A percentile compares a stretch with the other conserved stretches of the same genome.
Conservation (phyloP, 345 rosid genomes). For the Populus pruinosa region DNA sequence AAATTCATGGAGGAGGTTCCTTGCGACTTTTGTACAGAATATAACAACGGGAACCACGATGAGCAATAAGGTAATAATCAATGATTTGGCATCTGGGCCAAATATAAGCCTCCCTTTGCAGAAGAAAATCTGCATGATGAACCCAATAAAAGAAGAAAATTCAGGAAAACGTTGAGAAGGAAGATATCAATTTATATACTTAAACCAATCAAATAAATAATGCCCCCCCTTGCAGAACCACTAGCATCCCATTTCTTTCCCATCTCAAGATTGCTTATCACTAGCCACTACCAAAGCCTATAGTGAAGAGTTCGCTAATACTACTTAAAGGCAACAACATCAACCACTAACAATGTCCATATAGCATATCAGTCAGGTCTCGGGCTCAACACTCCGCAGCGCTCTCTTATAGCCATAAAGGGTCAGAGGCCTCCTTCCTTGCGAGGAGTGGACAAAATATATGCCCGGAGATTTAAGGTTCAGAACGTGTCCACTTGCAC, state of each 20-base stretch:
- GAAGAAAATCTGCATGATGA: slow-evolving; percentile 40
- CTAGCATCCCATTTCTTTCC: background rate
- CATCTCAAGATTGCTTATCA: background rate
- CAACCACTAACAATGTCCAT: background rate
- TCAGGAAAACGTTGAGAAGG: background rate
- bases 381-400: background rate
- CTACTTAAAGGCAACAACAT: background rate
- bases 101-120: slow-evolving; percentile 45
- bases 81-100: slow-evolving; percentile 51
- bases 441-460: background rate
- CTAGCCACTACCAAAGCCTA: background rate
- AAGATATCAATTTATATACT: background rate
- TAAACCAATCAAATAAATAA: background rate
- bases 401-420: background rate
- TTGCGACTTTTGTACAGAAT: slow-evolving; percentile 46
- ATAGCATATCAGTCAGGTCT: background rate
- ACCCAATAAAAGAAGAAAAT: slow-evolving; percentile 1
- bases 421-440: background rate
- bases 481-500: background rate
- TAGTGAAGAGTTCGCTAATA: background rate
- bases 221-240: background rate
- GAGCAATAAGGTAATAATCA: slow-evolving; percentile 41
- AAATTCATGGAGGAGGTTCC: slow-evolving; percentile 33
- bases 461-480: background rate
- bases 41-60: slow-evolving; percentile 43